Evolutionary conservation across 2,329 filamentous ascomycete genomes (phyloP).

Genomic region (Coniochaeta pulveracea): DNA sequence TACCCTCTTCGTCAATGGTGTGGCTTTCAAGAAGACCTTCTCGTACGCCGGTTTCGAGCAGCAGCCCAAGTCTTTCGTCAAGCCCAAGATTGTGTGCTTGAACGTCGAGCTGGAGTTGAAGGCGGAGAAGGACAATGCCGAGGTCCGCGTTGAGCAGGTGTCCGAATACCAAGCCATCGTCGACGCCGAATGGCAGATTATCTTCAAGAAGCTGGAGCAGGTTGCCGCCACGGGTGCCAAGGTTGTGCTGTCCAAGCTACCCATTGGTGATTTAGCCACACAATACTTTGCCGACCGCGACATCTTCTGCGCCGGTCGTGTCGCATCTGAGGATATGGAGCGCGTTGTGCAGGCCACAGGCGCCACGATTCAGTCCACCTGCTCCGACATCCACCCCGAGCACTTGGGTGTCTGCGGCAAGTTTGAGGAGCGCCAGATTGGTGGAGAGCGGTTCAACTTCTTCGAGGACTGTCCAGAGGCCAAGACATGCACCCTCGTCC

Average conservation of each 20-base stretch:
- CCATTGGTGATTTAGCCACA: constrained; percentile 93
- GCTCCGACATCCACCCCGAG: constrained; percentile 81
- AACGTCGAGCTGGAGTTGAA: constrained; percentile 98
- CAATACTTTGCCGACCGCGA: constrained; percentile 98
- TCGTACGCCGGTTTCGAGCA: constrained; percentile 98
- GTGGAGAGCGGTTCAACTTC: constrained; percentile 95
- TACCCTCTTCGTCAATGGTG: constrained; percentile 92
- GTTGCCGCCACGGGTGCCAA: constrained; percentile 89
- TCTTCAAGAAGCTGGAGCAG: constrained; percentile 98
- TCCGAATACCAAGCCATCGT: constrained; percentile 99
- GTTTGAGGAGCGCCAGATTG: constrained; percentile 96
- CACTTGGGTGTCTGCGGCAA: constrained; percentile 83
- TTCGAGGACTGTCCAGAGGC: constrained; percentile 93
- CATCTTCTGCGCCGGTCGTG: constrained; percentile 94
- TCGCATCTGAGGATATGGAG: constrained; percentile 85
- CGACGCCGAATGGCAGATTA: constrained; percentile 99
- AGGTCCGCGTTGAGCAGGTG: constrained; percentile 95
- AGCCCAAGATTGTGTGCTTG: constrained; percentile 93
- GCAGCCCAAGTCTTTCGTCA: constrained; percentile 88
- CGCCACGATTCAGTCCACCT: constrained; percentile 86
- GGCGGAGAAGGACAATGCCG: constrained; percentile 98
- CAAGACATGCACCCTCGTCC: constrained; percentile 91
- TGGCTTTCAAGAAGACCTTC: constrained; percentile 99
- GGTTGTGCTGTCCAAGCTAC: constrained; percentile 92
- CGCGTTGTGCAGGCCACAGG: constrained; percentile 92